Base-by-base conservation (phyloP, 352 stramenopile species). In the Phytophthora chlamydospora region DNA sequence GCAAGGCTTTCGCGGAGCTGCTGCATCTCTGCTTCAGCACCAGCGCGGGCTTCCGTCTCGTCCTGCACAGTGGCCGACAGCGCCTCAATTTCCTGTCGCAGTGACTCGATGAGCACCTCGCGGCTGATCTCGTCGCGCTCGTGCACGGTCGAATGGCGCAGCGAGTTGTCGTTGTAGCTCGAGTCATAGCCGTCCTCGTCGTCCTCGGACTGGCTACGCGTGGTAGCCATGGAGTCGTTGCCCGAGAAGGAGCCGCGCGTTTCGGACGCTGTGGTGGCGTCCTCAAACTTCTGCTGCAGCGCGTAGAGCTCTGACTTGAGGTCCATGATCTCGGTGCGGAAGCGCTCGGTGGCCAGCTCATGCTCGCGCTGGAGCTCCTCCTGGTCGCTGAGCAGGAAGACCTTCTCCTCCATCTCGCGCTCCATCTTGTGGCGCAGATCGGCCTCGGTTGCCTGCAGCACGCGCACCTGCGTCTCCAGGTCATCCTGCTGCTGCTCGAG, bases 351-450 rank as follows among this genome's bases (percentile, higher is more conserved):
- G 16, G 78, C 85, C 47, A 95, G 68, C 41, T 93, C 84, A 58
- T 95, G 84, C 59, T 92, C 83, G 4, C 68, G 81, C 57, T 91
- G 73, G 24, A 93, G 81, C 71, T 95, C 86, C 44, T 92, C 86
- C 39, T 93, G 83, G 53, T 95, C 86, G 54, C 75, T 92, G 41
- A 89, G 48, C 17, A 95, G 43, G 55, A 95, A 95, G 17, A 95
- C 83, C 61, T 91, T 92, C 45, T 95, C 84, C 60, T 95, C 86
- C 51, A 91, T 90, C 68, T 92, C 86, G 7, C 84, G 80, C 70
- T 95, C 86, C 69, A 95, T 84, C 42, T 90, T 87, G 75, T 95
- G 84, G 11, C 72, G 69, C 46, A 95, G 50, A 62, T 95, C 86
- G 8, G 73, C 76, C 39, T 93, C 85, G 0, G 86, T 93, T 19